Percentiles rank a stretch among this genome's conserved stretches.
Conservation (phyloP, 1,284 basidiomycete genomes). For the Rugosomyces carneus region DNA sequence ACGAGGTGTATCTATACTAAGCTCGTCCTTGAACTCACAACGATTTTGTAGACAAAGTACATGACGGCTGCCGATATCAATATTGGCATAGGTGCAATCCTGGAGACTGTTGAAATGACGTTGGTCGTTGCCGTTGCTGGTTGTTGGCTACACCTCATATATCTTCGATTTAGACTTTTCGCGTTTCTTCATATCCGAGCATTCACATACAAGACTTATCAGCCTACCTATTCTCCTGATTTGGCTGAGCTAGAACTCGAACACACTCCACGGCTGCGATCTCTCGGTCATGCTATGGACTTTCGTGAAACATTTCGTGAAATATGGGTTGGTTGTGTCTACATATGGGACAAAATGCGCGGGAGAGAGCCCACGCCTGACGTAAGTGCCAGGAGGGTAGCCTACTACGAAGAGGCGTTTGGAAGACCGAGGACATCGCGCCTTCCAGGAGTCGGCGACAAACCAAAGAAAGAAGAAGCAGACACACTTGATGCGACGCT, state of each 20-base stretch:
- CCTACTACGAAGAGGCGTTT: slow-evolving; percentile 46
- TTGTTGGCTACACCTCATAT: background rate
- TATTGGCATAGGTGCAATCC: slow-evolving; percentile 63
- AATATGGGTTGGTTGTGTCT: slow-evolving; percentile 47
- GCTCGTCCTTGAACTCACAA: background rate
- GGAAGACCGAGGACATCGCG: slow-evolving; percentile 30
- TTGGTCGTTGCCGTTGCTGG: slow-evolving; percentile 27
- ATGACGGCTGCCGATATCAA: slow-evolving; percentile 74
- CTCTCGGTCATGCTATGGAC: slow-evolving; percentile 60
- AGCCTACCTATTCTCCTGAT: slow-evolving; percentile 22
- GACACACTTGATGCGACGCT: slow-evolving; percentile 15
- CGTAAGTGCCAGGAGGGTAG: slow-evolving; percentile 38
- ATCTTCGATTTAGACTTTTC: slow-evolving; percentile 42
- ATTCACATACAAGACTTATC: slow-evolving; percentile 68
- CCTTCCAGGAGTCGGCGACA: slow-evolving; percentile 11
- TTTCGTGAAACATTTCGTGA: slow-evolving; percentile 63
- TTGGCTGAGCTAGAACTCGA: slow-evolving; percentile 25
- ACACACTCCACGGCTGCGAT: slow-evolving; percentile 44
- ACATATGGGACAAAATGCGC: slow-evolving; percentile 45
- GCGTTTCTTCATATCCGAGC: slow-evolving; percentile 70
- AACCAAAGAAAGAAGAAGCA: slow-evolving; percentile 12
- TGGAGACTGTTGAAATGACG: slow-evolving; percentile 77
- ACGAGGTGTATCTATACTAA: slow-evolving; percentile 18
- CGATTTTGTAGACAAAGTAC: slow-evolving; percentile 41
- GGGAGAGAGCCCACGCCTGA: slow-evolving; percentile 45